Evolutionary conservation across 164 flowering plant species (phyloP).

Genomic region (Tinospora cordifolia): DNA sequence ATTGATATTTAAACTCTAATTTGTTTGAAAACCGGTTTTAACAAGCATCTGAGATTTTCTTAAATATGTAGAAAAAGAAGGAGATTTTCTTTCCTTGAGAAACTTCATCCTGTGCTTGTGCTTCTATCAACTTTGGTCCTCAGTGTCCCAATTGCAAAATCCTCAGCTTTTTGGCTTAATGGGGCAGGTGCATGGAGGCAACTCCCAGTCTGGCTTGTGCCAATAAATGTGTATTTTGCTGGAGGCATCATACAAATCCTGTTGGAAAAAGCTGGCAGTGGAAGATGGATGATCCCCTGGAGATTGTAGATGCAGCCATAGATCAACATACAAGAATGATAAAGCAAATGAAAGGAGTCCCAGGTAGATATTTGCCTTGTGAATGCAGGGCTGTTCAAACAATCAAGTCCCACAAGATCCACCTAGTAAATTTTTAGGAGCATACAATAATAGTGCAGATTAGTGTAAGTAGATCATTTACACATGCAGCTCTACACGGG

Average conservation of each 20-base stretch:
- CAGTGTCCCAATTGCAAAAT: neutral
- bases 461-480: neutral
- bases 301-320: conserved; percentile 77
- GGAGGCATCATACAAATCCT: conserved; percentile 99
- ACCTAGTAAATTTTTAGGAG: neutral
- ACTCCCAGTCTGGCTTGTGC: conserved; percentile 99
- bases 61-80: neutral
- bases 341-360: conserved; percentile 98
- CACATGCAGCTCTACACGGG: neutral
- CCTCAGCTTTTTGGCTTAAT: neutral
- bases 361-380: conserved; percentile 45
- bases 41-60: neutral
- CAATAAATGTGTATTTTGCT: conserved; percentile 98
- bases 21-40: neutral
- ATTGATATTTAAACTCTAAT: neutral
- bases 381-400: neutral
- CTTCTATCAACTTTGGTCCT: neutral
- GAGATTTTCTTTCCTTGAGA: neutral
- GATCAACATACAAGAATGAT: conserved; percentile 89
- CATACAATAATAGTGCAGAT: neutral
- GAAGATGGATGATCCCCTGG: conserved; percentile 96
- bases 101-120: neutral
- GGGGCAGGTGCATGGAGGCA: conserved; percentile 93
- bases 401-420: neutral
- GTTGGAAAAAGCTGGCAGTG: conserved; percentile 97